Base-by-base conservation (phyloP, 1,139 yeast genomes). In the Taphrina betulina region DNA sequence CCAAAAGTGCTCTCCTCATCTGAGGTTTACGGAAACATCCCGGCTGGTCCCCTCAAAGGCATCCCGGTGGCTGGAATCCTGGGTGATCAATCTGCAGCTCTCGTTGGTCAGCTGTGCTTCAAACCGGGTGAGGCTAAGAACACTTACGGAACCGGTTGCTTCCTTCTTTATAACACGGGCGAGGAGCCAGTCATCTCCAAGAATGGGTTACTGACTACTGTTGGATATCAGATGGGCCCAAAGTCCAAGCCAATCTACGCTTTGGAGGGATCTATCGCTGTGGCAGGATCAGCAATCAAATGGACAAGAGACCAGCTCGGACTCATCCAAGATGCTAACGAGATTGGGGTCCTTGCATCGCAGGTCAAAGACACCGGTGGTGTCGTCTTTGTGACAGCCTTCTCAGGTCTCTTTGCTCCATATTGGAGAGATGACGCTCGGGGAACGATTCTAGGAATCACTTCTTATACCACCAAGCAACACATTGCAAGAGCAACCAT, bases 131-230 rank as follows among this genome's bases (percentile, higher is more conserved):
- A 85, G 54, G 96, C 96, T 38, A 90, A 90, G 71, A 87, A 95
- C 75, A 90, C 97, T n/a, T 90, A 89, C 68, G 97, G 97, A 63
- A 90, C 97, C 1, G 97, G 97, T 62, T 88, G 95, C 69, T 90
- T 90, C 77, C 71, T 90, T 62, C 76, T 90, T 41, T 88, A 85
- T 76, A 90, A 90, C 72, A 87, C 95, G 2, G 97, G 97, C 57
- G 70, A 75, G 46, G 64, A 64, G 58, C 72, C 75, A 10, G 71
- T 72, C 24, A 78, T 83, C 48, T 81, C 90, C 38, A 75, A 79
- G 40, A 82, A 85, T 67, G 96, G 96, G 48, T 82, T 95, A 8
- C 77, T 90, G 64, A 88, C 96, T 40, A 90, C 96, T 1, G 78
- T 89, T 58, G 95, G 94, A 1, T 90, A 78, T 74, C 87, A 95